Evolutionary conservation across 306 rosid genomes (phyloP).

Genomic region (Medicago lupulina): DNA sequence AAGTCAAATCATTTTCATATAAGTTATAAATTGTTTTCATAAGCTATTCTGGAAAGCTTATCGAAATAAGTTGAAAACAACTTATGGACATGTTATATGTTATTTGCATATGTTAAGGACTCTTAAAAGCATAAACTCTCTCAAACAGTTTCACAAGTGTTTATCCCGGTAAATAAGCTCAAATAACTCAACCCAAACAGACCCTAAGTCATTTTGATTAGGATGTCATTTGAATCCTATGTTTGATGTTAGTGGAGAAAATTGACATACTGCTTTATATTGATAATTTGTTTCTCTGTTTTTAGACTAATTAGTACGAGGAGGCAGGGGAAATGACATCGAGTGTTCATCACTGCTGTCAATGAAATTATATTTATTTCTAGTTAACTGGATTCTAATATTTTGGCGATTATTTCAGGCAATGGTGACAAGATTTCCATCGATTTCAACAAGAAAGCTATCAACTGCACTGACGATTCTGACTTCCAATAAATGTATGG

Average conservation of each 20-base stretch:
- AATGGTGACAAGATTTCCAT: slow-evolving; percentile 81
- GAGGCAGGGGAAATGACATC: not conserved
- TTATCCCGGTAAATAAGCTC: not conserved
- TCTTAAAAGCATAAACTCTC: not conserved
- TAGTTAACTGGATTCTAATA: slow-evolving; percentile 7
- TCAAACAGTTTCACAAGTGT: not conserved
- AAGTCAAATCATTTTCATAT: no score
- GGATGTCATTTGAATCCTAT: slow-evolving; percentile 8
- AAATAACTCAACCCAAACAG: no score
- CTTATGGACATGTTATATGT: not conserved
- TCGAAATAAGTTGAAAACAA: not conserved
- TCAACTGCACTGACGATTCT: slow-evolving; percentile 69
- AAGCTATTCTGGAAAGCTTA: no score
- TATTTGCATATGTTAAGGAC: not conserved
- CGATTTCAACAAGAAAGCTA: slow-evolving; percentile 83
- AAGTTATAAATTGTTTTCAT: no score
- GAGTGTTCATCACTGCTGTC: not conserved
- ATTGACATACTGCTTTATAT: not conserved
- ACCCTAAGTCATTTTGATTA: not conserved
- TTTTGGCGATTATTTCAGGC: slow-evolving; percentile 61
- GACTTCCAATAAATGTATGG: slow-evolving; percentile 82
- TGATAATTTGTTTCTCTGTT: slow-evolving; percentile 8
- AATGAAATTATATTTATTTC: slow-evolving; percentile 16
- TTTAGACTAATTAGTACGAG: not conserved
- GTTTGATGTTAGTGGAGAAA: slow-evolving; percentile 10